Base-by-base conservation (phyloP, 2,329 filamentous ascomycete genomes). In the Colletotrichum chlorophyti region DNA sequence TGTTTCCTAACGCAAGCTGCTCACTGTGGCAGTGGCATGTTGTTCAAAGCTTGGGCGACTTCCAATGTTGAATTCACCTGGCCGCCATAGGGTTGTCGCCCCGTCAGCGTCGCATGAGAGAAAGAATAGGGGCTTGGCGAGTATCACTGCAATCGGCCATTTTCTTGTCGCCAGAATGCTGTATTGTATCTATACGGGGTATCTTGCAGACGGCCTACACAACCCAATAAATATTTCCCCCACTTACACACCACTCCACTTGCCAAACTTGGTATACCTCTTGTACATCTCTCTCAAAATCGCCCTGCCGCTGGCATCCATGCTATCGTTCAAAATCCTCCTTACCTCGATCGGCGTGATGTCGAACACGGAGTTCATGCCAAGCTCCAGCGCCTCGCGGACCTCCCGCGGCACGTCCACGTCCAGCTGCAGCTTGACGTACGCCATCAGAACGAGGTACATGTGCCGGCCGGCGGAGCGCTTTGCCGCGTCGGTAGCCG, bases 341-440 rank as follows among this genome's bases (percentile, higher is more conserved):
- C 83, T 74, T 41, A 76, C 77, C 55, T 84, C 84, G 5, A 78
- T 74, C 3, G 80, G 76, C 31, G 84, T 87, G 43, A 87, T 81
- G 62, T 84, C 78, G 54, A 88, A 79, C 5, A 88, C 76, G 0
- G 84, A 79, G 67, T 83, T 85, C 64, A 87, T 69, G 1, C 83
- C 86, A 6, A 81, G 77, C 66, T 85, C 79, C 40, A 89, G 74
- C 48, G 78, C 82, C 67, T 84, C 83, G 31, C 83, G 74, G 19
- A 87, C 75, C 8, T 71, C 73, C 11, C 77, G 76, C 9, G 79
- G 69, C 52, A 88, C 78, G 26, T 76, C 74, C 48, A 75, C 74
- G 66, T 87, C 83, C 6, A 88, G 79, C 69, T 87, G 85, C 62
- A 87, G 72, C 71, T 82, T 83, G 62, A 88, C 76, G 65, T 87